Evolutionary conservation across 768 basidiomycete species (phyloP), one percentile per base, ranked within the genome.

Genomic region (Kondoa malvinella): DNA sequence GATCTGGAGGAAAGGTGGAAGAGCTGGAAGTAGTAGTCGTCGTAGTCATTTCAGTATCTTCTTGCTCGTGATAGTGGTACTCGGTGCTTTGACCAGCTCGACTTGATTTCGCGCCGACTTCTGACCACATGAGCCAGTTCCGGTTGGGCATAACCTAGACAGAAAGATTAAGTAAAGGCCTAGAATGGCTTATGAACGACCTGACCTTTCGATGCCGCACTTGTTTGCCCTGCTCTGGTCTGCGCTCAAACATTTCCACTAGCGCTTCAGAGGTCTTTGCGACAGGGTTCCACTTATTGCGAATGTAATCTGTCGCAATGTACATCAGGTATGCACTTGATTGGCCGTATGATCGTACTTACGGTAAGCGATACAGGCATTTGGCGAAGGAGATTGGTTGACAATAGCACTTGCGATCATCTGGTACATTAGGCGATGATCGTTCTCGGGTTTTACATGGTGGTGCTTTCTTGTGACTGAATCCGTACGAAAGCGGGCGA

Each of bases 61-160:
- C 40, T 50, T 21, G 40, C 8, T 50, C 40, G 21, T 50, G 40
- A 50, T 8, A 50, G 12, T 50, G 40, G 40, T 50, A 50, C 12
- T 8, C 40, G 8, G 40, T 50, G 40, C 21, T 21, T 21, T 50
- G 40, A 21, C 40, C 40, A 50, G 12, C 40, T 8, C 12, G 21
- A 50, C 12, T 8, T 50, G 40, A 50, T 50, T 50, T 50, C 40
- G 40, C 40, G 8, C 40, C 40, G 21, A 50, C 40, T 50, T 50
- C 40, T 8, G 8, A 8, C 40, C 40, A 50, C 40, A 50, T 50
- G 17, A 32, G 56, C 65, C 65, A 65, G 26, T 69, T 66, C 3
- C 68, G 50, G 30, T 69, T 69, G 15, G 69, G 69, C 69, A 69
- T 69, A 32, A 69, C 40, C 40, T 50, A n/a, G n/a, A n/a, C n/a